Percentiles rank a stretch among this genome's conserved stretches.
Evolutionary conservation across 371 early-diverging fungal species (phyloP).

Genomic region (Rhizopus microsporus): DNA sequence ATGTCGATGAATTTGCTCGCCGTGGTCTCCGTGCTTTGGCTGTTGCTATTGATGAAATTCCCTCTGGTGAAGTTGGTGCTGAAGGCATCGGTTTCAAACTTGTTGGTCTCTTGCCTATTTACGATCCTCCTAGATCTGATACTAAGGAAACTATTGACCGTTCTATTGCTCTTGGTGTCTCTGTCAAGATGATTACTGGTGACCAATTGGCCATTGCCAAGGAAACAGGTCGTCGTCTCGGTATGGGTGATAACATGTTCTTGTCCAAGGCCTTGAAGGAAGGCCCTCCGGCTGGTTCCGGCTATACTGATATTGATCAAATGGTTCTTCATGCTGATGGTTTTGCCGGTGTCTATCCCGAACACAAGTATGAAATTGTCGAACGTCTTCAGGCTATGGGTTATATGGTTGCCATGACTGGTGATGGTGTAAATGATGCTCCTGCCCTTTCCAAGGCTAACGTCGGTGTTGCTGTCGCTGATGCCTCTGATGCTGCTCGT

Average conservation of each 20-base stretch:
- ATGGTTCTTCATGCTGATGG: conserved; percentile 79
- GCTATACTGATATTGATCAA: conserved; percentile 78
- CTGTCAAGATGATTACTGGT: conserved; percentile 96
- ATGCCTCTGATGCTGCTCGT: conserved; percentile 75
- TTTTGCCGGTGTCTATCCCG: conserved; percentile 91
- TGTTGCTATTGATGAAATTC: conserved; percentile 70
- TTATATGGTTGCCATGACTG: conserved; percentile 88
- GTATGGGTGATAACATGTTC: conserved; percentile 75
- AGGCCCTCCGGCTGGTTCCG: conserved; percentile 67
- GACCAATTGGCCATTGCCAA: conserved; percentile 91
- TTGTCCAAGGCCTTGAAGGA: conserved; percentile 75
- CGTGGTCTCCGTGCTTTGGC: conserved; percentile 86
- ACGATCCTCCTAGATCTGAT: conserved; percentile 88
- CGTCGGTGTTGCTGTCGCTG: conserved; percentile 83
- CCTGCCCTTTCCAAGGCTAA: conserved; percentile 89
- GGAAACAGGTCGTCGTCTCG: conserved; percentile 77
- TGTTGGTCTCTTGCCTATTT: conserved; percentile 75
- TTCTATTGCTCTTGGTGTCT: conserved; percentile 81
- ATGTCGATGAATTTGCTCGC: conserved; percentile 72
- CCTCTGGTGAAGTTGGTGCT: conserved; percentile 34
- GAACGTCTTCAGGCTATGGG: conserved; percentile 82
- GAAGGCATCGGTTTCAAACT: conserved; percentile 55
- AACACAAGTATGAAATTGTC: conserved; percentile 93
- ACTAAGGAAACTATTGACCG: conserved; percentile 83
- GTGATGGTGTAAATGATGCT: conserved; percentile 97